Conservation (phyloP, 75 land plant genomes). For the Pinus tabuliformis region DNA sequence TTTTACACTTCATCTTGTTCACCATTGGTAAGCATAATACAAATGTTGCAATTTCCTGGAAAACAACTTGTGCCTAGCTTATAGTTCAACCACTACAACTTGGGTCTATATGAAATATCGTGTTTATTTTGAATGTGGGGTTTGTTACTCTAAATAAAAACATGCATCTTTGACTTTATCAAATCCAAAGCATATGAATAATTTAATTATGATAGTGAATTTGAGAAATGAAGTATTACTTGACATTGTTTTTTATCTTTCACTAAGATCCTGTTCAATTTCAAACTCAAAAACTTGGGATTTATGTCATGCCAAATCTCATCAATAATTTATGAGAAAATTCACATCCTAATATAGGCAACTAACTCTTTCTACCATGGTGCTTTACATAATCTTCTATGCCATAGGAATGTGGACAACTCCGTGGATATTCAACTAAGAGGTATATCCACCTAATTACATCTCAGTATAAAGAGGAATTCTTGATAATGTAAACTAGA, state of each 20-base stretch:
- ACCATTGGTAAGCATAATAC: slow-evolving; percentile 11
- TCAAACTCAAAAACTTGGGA: slow-evolving; percentile 7
- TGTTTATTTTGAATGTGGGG: slow-evolving; percentile 22
- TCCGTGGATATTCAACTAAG: slow-evolving; percentile 90
- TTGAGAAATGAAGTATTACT: background rate
- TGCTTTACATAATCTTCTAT: slow-evolving; percentile 51
- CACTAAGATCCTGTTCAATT: slow-evolving; percentile 64
- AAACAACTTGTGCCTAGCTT: slow-evolving; percentile 7
- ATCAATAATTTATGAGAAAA: slow-evolving; percentile 60
- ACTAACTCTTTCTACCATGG: slow-evolving; percentile 57
- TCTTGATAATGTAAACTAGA: slow-evolving; percentile 79
- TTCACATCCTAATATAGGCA: slow-evolving; percentile 74
- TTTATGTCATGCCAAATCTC: slow-evolving; percentile 25
- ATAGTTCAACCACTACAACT: background rate
- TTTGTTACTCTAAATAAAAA: slow-evolving; percentile 31
- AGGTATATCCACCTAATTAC: slow-evolving; percentile 77
- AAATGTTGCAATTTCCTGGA: background rate
- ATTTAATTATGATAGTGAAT: background rate
- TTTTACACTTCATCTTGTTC: slow-evolving; percentile 21
- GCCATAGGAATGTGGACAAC: slow-evolving; percentile 79
- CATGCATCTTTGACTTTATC: slow-evolving; percentile 13
- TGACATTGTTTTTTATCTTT: slow-evolving; percentile 25
- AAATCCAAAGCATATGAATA: background rate
- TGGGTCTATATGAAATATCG: slow-evolving; percentile 22
- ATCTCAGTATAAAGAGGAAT: slow-evolving; percentile 78